Conservation (phyloP, 257 asterid species). For the Pogostemon cablin region DNA sequence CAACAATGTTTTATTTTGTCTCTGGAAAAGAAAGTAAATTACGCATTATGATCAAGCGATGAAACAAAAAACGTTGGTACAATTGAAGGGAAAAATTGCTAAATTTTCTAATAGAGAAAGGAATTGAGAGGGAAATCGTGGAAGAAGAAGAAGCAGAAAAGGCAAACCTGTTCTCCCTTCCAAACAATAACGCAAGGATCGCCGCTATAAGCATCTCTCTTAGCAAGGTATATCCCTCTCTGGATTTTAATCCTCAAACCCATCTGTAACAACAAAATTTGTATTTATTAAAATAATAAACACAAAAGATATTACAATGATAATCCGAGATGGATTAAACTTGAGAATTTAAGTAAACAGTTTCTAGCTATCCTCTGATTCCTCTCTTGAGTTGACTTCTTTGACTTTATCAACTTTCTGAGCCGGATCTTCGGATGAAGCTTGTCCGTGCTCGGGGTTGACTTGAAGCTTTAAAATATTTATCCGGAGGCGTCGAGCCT, state of each 20-base stretch:
- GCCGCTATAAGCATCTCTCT: slow-evolving; percentile 52
- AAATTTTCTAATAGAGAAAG: background rate
- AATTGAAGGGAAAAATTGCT: background rate
- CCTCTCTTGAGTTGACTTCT: too few relatives aligned
- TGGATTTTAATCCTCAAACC: slow-evolving; percentile 48
- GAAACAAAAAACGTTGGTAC: background rate
- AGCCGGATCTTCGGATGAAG: too few relatives aligned
- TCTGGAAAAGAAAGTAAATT: background rate
- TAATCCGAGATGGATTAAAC: too few relatives aligned
- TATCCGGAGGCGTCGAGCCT: too few relatives aligned
- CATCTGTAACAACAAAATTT: too few relatives aligned
- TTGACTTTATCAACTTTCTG: too few relatives aligned
- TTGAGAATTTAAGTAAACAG: too few relatives aligned
- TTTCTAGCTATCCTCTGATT: too few relatives aligned
- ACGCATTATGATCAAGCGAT: background rate
- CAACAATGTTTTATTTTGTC: background rate
- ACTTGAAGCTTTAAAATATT: too few relatives aligned
- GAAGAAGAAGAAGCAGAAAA: background rate
- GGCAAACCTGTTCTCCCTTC: slow-evolving; percentile 66
- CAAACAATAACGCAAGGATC: slow-evolving; percentile 58
- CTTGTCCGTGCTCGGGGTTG: too few relatives aligned
- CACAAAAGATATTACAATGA: too few relatives aligned
- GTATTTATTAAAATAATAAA: too few relatives aligned
- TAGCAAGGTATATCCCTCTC: slow-evolving; percentile 51
- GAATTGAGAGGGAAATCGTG: background rate